phyloP scores from a whole-genome alignment of 2,329 filamentous ascomycete species.

The Gyromitra esculenta region DNA sequence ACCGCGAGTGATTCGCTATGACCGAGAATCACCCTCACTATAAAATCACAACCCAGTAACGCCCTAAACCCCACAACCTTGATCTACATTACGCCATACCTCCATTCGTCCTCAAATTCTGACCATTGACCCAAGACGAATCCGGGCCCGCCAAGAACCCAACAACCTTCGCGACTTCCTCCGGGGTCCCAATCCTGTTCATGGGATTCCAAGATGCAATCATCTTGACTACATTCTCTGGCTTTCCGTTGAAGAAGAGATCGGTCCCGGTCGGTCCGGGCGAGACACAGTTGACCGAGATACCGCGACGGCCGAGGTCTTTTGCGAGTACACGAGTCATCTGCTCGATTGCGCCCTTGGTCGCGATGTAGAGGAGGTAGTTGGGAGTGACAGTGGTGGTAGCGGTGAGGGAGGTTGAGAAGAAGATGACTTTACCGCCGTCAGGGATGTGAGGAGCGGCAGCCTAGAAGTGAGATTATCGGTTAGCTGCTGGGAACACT shows the following conservation, averaged over 20 bases:
- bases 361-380: constrained; percentile 67
- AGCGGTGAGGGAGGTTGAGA: constrained; percentile 63
- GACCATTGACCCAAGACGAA: constrained; percentile 64
- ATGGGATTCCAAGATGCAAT: constrained; percentile 63
- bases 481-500: neutral
- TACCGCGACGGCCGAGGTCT: constrained; percentile 66
- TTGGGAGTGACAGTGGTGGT: constrained; percentile 62
- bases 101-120: constrained; percentile 64
- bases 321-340: constrained; percentile 68
- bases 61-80: neutral
- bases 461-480: constrained; percentile 61
- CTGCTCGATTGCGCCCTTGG: constrained; percentile 71
- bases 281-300: constrained; percentile 66
- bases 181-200: constrained; percentile 63
- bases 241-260: constrained; percentile 66
- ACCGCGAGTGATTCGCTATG: constrained; percentile 12
- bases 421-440: constrained; percentile 66
- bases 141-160: constrained; percentile 61
- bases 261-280: constrained; percentile 69
- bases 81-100: constrained; percentile 54
- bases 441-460: constrained; percentile 65
- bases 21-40: neutral
- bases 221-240: constrained; percentile 63
- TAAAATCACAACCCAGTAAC: constrained; percentile 1
- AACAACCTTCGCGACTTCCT: constrained; percentile 65